Base-by-base conservation (phyloP, 176 grass and related monocot genomes). In the Hordeum marinum region DNA sequence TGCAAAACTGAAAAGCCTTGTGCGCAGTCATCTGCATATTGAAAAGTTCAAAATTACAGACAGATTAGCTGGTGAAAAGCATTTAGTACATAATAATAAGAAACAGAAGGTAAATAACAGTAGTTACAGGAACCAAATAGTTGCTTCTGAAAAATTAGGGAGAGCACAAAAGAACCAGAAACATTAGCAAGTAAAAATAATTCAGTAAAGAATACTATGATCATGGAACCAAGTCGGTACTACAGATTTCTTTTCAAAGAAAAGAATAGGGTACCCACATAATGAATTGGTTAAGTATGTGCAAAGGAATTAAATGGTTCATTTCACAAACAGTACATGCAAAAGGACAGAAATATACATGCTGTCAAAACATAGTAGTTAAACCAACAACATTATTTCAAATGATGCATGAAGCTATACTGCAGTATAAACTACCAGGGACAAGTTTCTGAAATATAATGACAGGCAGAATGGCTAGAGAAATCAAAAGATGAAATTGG, bases 1-100 rank as follows among this genome's bases (percentile, higher is more conserved):
- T 99, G 73, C 97, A 99, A 61, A 99, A 99, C n/a, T 99, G 97
- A 34, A 96, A 99, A 13, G 94, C 97, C 66, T 89, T 91, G 78
- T 99, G 90, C 42, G 97, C 97, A 36, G 94, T 90, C 97, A 96
- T 99, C 97, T 99, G 92, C 85, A 72, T 46, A 82, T 72, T 41
- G 18, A n/a, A 75, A 85, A 27, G 40, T 57, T 41, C 26, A 62
- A 69, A 85, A 69, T 54, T 31, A 48, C 54, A 87, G 62, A 2
- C 50, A 80, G 11, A 79, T 72, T 85, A 72, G 69, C 18, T 69
- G 43, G 23, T 63, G 25, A 57, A 13, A 72, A 59, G 63, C 48
- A 71, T 72, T 52, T 36, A 40, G 7, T 21, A 5, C 0, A 59
- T 9, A 27, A 76, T n/a, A 79, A 20, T 26, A 64, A 32, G 4